A percentile compares a stretch with the other conserved stretches of the same genome.
Conservation (phyloP, 169 alveolate genomes). For the Eimeria acervulina region DNA sequence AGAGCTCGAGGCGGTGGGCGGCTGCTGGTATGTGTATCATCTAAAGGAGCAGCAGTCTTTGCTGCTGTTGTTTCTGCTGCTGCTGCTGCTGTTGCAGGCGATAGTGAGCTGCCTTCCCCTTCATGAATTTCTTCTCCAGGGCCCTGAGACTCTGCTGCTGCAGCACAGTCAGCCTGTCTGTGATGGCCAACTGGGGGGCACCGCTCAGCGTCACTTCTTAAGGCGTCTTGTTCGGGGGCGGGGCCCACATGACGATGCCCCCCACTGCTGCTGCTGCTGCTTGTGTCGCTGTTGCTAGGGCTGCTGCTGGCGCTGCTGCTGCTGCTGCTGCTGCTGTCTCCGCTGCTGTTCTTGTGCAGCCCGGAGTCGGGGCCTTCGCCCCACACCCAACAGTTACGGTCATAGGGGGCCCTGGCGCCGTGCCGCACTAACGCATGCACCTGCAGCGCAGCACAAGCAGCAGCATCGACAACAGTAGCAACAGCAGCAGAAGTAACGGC, state of each 20-base stretch:
- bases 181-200: slow-evolving; percentile 58
- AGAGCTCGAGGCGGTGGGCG: neutral
- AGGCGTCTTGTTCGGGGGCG: slow-evolving; percentile 58
- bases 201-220: slow-evolving; percentile 54
- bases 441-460: slow-evolving; percentile 63
- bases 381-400: slow-evolving; percentile 56
- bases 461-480: neutral
- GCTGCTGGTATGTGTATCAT: neutral
- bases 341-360: neutral
- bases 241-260: slow-evolving; percentile 27
- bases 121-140: neutral
- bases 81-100: slow-evolving; percentile 17
- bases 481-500: neutral
- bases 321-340: slow-evolving; percentile 33
- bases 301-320: neutral
- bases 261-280: slow-evolving; percentile 51
- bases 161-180: slow-evolving; percentile 24
- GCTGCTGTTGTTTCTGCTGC: slow-evolving; percentile 25
- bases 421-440: slow-evolving; percentile 72
- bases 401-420: slow-evolving; percentile 67
- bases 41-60: neutral
- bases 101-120: neutral
- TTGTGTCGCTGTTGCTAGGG: slow-evolving; percentile 35
- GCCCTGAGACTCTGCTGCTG: neutral
- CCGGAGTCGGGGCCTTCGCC: neutral